Conservation (phyloP, 1,284 basidiomycete genomes). For the Austroboletus niveus region DNA sequence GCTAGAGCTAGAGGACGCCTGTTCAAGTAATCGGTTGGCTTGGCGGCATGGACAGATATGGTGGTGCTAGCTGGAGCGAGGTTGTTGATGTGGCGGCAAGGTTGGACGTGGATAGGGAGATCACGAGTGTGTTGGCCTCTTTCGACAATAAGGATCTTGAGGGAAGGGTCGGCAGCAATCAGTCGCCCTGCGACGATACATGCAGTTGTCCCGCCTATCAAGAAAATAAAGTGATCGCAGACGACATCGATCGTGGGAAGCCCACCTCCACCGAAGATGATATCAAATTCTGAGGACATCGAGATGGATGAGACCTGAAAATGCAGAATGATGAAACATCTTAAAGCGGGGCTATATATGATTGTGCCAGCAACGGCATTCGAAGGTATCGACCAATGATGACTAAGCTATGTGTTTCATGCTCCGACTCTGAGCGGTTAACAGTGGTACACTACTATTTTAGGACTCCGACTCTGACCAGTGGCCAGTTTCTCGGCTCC, state of each 20-base stretch:
- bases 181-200: conserved; percentile 43
- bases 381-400: too few species aligned
- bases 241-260: neutral
- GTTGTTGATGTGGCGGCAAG: conserved; percentile 35
- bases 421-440: too few species aligned
- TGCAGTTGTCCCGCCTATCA: conserved; percentile 38
- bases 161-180: conserved; percentile 36
- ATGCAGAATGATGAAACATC: too few species aligned
- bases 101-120: neutral
- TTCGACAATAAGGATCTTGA: conserved; percentile 43
- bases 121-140: conserved; percentile 46
- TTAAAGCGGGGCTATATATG: too few species aligned
- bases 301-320: too few species aligned
- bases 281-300: neutral
- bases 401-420: too few species aligned
- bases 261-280: neutral
- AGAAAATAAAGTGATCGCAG: neutral
- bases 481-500: too few species aligned
- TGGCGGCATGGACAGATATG: conserved; percentile 41
- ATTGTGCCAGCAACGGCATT: too few species aligned
- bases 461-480: too few species aligned
- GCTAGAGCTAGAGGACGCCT: conserved; percentile 43
- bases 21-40: conserved; percentile 42
- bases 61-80: conserved; percentile 39
- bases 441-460: too few species aligned